phyloP scores from a whole-genome alignment of 805 yeast species.

The Nakazawaea sp. region DNA sequence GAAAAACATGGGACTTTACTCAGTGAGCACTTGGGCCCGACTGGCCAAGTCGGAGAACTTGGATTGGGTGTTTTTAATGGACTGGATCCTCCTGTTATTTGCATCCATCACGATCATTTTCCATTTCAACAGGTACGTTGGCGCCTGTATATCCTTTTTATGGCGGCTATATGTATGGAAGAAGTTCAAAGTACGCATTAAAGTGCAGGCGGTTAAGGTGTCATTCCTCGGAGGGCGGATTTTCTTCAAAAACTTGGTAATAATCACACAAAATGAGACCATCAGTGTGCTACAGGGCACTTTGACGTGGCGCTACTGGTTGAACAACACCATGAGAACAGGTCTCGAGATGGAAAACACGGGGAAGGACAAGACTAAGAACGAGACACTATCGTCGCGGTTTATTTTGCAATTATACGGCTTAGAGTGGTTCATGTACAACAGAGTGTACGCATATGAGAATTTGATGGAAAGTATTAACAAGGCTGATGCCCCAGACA shows the following conservation, averaged over 20 bases:
- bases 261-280: conserved; percentile 70
- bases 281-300: conserved; percentile 63
- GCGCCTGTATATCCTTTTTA: conserved; percentile 44
- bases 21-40: background rate
- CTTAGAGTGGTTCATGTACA: conserved; percentile 75
- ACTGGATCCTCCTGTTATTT: conserved; percentile 69
- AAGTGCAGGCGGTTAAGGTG: conserved; percentile 66
- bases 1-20: background rate
- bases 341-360: conserved; percentile 14
- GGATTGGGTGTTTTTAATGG: conserved; percentile 72
- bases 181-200: conserved; percentile 46
- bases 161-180: conserved; percentile 58
- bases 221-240: conserved; percentile 81
- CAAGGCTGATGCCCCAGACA: background rate
- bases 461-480: conserved; percentile 34
- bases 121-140: conserved; percentile 70
- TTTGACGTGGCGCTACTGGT: conserved; percentile 91
- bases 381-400: conserved; percentile 47
- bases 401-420: conserved; percentile 63
- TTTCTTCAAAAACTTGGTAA: conserved; percentile 66
- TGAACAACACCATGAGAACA: conserved; percentile 17
- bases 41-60: conserved; percentile 4
- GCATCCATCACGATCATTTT: conserved; percentile 61
- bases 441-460: conserved; percentile 74
- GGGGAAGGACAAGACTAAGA: conserved; percentile 22